phyloP scores from a whole-genome alignment of 805 yeast species.

The Kluyveromyces aestuarii region DNA sequence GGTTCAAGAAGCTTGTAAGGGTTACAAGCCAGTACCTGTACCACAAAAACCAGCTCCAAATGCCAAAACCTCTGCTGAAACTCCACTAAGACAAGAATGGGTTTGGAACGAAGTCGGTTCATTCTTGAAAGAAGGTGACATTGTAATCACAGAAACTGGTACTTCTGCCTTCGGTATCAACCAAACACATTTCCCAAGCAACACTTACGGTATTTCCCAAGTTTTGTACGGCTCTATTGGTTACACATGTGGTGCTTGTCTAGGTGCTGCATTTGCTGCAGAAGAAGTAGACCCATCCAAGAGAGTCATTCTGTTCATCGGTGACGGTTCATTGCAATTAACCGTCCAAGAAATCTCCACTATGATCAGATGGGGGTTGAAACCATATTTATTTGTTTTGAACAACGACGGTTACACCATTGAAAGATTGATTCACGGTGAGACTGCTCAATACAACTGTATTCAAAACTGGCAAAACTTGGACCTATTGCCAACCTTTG shows the following conservation, averaged over 20 bases:
- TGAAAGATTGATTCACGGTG: slow-evolving; percentile 67
- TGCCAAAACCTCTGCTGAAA: slow-evolving; percentile 35
- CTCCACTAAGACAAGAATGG: slow-evolving; percentile 55
- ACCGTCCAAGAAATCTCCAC: slow-evolving; percentile 69
- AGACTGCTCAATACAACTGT: slow-evolving; percentile 51
- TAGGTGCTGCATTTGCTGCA: slow-evolving; percentile 63
- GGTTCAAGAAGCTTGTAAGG: slow-evolving; percentile 31
- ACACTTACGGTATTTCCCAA: slow-evolving; percentile 60
- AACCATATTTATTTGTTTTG: slow-evolving; percentile 58
- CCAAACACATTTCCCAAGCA: slow-evolving; percentile 54
- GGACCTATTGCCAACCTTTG: slow-evolving; percentile 42
- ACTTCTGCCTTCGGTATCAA: slow-evolving; percentile 67
- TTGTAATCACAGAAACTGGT: slow-evolving; percentile 64
- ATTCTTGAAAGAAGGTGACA: slow-evolving; percentile 59
- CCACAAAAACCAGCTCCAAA: slow-evolving; percentile 43
- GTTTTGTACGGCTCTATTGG: slow-evolving; percentile 74
- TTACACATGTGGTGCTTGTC: slow-evolving; percentile 55
- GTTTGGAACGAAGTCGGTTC: slow-evolving; percentile 56
- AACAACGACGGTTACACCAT: slow-evolving; percentile 71
- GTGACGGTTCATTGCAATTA: slow-evolving; percentile 70
- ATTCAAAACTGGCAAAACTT: slow-evolving; percentile 64
- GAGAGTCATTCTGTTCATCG: slow-evolving; percentile 60
- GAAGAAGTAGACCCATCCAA: slow-evolving; percentile 50
- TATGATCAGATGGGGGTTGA: slow-evolving; percentile 55
- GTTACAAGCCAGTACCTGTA: slow-evolving; percentile 44